These are phyloP conservation scores for Leccinum subrobustum DNA, from an alignment of 1,284 basidiomycete genomes.

Conservation along the genomic window DNA sequence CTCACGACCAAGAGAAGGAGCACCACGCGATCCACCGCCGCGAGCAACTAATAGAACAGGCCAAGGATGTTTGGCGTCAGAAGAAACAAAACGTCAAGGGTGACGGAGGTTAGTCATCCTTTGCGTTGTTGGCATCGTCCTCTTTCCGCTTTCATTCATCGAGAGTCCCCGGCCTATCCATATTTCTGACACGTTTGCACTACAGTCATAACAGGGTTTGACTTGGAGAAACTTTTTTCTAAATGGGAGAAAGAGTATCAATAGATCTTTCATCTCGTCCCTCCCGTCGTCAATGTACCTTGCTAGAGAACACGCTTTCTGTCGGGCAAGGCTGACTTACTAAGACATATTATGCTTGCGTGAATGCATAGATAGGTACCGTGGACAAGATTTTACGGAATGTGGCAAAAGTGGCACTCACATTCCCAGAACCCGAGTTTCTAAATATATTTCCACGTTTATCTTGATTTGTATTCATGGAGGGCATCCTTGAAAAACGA, in stretches of 20 bases:
- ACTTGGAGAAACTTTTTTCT: slow-evolving; percentile 89
- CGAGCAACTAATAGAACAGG: slow-evolving; percentile 80
- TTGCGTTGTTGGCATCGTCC: background rate
- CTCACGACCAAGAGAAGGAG: slow-evolving; percentile 71
- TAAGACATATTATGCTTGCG: slow-evolving; percentile 1
- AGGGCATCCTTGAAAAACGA: background rate
- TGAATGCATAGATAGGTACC: slow-evolving; percentile 15
- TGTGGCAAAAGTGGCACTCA: background rate
- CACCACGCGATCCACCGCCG: slow-evolving; percentile 70
- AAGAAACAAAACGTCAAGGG: slow-evolving; percentile 57
- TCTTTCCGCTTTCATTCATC: background rate
- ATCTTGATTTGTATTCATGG: background rate
- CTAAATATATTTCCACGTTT: background rate
- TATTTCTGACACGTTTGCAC: slow-evolving; percentile 18
- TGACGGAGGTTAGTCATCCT: slow-evolving; percentile 47
- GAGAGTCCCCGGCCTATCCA: background rate
- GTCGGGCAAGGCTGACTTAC: slow-evolving; percentile 16
- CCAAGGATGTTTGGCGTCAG: slow-evolving; percentile 88
- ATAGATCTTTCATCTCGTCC: slow-evolving; percentile 30
- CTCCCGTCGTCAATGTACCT: slow-evolving; percentile 26
- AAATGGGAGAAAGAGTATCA: slow-evolving; percentile 68
- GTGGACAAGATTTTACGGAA: background rate
- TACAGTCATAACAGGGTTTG: slow-evolving; percentile 87
- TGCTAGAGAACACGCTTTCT: slow-evolving; percentile 24
- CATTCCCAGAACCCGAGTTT: background rate